Conservation (phyloP, 306 rosid genomes). For the Mimosa pudica region DNA sequence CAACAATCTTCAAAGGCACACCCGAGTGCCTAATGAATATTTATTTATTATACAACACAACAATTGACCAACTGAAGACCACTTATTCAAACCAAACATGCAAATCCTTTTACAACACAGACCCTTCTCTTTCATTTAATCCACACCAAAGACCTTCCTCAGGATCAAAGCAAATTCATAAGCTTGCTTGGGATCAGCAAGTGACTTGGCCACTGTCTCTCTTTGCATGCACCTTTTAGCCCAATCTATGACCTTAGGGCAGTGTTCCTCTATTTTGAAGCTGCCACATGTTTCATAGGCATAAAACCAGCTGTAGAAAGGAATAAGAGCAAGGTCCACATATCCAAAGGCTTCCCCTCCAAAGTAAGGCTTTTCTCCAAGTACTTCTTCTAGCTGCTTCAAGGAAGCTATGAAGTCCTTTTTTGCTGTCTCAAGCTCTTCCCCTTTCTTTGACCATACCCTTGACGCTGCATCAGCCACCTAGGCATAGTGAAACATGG, state of each 20-base stretch:
- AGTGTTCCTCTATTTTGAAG: not conserved
- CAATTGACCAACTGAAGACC: not conserved
- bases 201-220: not conserved
- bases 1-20: not conserved
- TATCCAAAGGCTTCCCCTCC: not conserved
- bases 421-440: not conserved
- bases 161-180: not conserved
- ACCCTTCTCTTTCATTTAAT: not conserved
- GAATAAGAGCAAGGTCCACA: constrained; percentile 4
- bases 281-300: not conserved
- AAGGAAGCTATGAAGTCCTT: not conserved
- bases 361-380: constrained; percentile 1
- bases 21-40: not conserved
- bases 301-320: not conserved
- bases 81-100: not conserved
- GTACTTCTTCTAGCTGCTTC: not conserved
- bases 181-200: not conserved
- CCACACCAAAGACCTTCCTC: not conserved
- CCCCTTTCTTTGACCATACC: not conserved
- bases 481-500: not conserved
- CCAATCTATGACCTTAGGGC: not conserved
- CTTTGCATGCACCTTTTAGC: not conserved
- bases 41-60: not conserved
- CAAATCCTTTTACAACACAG: not conserved
- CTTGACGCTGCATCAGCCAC: not conserved